Conservation (phyloP, 306 rosid genomes). For the Carpinus fangiana region DNA sequence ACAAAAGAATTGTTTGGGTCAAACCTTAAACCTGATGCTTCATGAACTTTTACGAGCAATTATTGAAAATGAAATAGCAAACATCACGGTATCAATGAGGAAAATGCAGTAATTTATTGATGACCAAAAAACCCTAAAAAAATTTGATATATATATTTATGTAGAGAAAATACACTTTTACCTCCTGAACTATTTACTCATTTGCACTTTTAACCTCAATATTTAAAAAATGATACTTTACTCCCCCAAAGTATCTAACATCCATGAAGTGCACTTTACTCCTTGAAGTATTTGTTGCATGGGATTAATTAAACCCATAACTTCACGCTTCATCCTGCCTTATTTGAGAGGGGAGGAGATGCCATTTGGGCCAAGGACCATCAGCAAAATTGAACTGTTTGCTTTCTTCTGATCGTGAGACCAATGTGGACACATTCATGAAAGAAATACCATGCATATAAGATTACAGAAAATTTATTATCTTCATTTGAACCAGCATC, state of each 20-base stretch:
- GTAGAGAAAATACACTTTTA: too few species aligned
- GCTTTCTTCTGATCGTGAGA: too few species aligned
- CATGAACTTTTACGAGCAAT: background rate
- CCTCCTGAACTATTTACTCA: too few species aligned
- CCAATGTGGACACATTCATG: too few species aligned
- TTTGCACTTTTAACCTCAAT: too few species aligned
- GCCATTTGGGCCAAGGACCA: too few species aligned
- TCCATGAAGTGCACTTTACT: too few species aligned
- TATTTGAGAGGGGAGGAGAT: background rate
- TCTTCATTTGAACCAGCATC: background rate
- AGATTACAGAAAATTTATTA: background rate
- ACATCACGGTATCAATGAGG: background rate
- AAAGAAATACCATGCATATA: constrained; percentile 10
- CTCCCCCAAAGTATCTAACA: too few species aligned
- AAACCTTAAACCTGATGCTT: too few species aligned
- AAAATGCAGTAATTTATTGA: background rate
- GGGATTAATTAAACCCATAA: background rate
- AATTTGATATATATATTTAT: background rate
- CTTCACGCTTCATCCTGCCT: background rate
- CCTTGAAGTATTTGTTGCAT: background rate
- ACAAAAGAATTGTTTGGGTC: background rate
- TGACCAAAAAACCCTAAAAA: background rate
- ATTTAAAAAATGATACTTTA: too few species aligned
- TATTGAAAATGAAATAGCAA: background rate
- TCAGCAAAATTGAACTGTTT: too few species aligned